Base-by-base conservation (phyloP, 148 eudicot species). In the Heliamphora exappendiculata region DNA sequence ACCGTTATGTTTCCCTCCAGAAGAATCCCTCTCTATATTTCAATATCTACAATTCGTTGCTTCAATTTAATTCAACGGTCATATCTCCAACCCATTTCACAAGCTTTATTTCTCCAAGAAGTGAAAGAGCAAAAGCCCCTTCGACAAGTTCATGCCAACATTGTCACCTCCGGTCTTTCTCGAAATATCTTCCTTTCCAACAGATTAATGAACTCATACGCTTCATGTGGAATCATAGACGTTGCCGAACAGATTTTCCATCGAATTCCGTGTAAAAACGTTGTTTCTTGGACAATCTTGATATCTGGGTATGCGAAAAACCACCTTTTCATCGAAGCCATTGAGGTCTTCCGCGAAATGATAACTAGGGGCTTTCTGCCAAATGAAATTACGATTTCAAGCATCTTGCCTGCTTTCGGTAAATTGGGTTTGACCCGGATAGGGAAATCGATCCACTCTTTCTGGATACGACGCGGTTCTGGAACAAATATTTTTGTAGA, bases 251-350 rank as follows among this genome's bases (percentile, higher is more conserved):
- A 81, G 47, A 1, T 83, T 7, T 88, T 88, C 70, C 14, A 72
- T 64, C 76, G 64, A 72, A 83, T 88, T 11, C 67, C 75, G 29
- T 13, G 75, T 26, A 88, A 86, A 63, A 88, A 86, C 54, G 31
- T 81, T 29, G 81, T 84, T 70, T 86, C 91, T 70, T 88, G 88
- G 89, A 86, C 91, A 7, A 81, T 86, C 68, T 63, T 84, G 73
- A 72, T 86, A 26, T 81, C 81, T 66, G 88, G 88, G 76, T 80
- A 85, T 10, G 64, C 75, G 5, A 89, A 82, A 84, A 80, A 86
- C 72, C 65, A 67, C 17, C 79, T 66, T 75, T 82, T 87, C 28
- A 0, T 72, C 37, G 81, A 89, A 58, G 87, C 87, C 44, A n/a
- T 84, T 4, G 75, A 58, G 59, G 73, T 33, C 1, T 87, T 89